Base-by-base conservation (phyloP, 106 monocot species). In the Cymbidium sinense region DNA sequence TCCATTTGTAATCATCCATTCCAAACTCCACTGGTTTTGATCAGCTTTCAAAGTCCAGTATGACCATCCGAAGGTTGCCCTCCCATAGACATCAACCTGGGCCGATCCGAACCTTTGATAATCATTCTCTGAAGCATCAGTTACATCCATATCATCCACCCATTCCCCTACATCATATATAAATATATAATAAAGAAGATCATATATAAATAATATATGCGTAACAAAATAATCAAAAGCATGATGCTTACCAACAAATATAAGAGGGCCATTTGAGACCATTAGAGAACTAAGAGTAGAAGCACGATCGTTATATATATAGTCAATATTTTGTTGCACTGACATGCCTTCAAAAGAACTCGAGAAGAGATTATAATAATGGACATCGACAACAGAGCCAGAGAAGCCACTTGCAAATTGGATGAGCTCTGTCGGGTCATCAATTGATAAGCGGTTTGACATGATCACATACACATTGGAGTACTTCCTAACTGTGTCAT, bases 1-100 rank as follows among this genome's bases (percentile, higher is more conserved):
- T 30, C 90, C 95, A 85, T 95, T 90, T 15, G 78, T 70, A 28
- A 93, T 93, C 93, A 93, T 95, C 90, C 91, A 95, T 70, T 83
- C 72, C 28, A 95, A 76, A 79, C 87, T 95, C 93, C 93, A 95
- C 21, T 86, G 85, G 28, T 82, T 41, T 2, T 89, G 5, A 0
- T 61, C 81, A 54, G 81, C 85, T 81, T 90, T 89, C 9, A 82
- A 69, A 1, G 86, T 84, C 95, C 92, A 95, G 65, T 95, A 95
- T 0, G 92, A 81, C 95, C 95, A 95, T 9, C 93, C 95, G 34
- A 95, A 95, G 6, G 86, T 79, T 0, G 93, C 90, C 54, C 76
- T 43, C 34, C 88, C 87, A 33, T 81, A 96, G 0, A 93, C 93
- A 36, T 87, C 52, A 74, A 93, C 21, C 70, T 87, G 86, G 1